Percentiles rank a stretch among this genome's conserved stretches.
Conservation (phyloP, 495 filamentous ascomycete genomes). For the Penicillium angulare region DNA sequence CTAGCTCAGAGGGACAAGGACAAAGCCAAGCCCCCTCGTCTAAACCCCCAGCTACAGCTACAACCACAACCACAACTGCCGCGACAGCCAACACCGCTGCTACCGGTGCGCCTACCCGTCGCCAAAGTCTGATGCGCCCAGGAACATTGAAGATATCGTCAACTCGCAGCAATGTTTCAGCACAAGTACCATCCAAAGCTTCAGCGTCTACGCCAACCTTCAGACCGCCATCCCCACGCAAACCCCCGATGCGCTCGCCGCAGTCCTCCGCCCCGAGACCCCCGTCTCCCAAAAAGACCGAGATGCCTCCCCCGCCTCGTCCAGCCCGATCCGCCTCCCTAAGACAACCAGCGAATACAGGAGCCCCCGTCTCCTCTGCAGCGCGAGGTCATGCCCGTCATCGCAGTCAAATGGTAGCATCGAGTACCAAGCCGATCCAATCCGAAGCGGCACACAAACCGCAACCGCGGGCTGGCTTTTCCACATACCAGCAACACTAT, state of each 20-base stretch:
- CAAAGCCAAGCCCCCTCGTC: conserved; percentile 4
- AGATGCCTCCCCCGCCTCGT: conserved; percentile 39
- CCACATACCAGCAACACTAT: conserved; percentile 67
- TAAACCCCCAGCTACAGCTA: background rate
- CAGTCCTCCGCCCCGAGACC: conserved; percentile 21
- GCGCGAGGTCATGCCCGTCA: conserved; percentile 35
- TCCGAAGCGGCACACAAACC: conserved; percentile 24
- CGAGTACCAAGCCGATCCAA: conserved; percentile 13
- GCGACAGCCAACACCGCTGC: background rate
- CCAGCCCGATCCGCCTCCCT: conserved; percentile 42
- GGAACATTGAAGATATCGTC: conserved; percentile 22
- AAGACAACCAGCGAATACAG: conserved; percentile 30
- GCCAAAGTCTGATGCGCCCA: conserved; percentile 37
- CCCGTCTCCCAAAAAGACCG: conserved; percentile 35
- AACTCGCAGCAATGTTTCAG: conserved; percentile 14
- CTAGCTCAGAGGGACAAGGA: conserved; percentile 6
- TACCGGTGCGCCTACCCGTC: conserved; percentile 19
- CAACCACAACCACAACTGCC: background rate
- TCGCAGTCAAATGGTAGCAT: conserved; percentile 34
- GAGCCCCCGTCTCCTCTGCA: conserved; percentile 9
- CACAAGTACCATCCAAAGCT: conserved; percentile 19
- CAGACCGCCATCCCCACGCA: conserved; percentile 31
- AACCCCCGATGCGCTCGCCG: conserved; percentile 15
- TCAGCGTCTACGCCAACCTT: conserved; percentile 11
- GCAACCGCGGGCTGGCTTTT: conserved; percentile 54